These are phyloP conservation scores for Argentina anserina DNA, from an alignment of 306 rosid genomes.

Conservation along the genomic window DNA sequence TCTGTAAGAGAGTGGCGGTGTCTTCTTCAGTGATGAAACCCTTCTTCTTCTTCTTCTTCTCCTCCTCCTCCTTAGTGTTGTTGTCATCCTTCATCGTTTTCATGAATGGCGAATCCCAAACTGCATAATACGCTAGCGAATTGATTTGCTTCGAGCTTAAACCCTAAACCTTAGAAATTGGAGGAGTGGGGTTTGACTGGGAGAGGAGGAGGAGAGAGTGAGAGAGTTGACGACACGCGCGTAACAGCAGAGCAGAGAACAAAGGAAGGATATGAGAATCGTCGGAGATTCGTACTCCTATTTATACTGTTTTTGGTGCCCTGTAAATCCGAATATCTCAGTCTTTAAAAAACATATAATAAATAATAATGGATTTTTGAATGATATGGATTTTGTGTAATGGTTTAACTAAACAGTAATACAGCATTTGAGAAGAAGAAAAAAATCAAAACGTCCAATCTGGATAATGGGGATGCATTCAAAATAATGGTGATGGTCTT, in stretches of 20 bases:
- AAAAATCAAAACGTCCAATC: no score
- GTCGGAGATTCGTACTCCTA: not conserved
- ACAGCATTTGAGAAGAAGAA: no score
- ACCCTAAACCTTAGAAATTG: constrained; percentile 36
- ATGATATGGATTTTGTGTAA: no score
- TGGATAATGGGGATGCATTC: no score
- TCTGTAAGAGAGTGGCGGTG: constrained; percentile 42
- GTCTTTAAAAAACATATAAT: no score
- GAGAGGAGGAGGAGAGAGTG: not conserved
- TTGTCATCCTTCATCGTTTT: constrained; percentile 34
- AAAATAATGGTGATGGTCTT: no score
- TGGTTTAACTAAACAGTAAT: no score
- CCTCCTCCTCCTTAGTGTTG: constrained; percentile 29
- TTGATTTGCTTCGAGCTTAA: not conserved
- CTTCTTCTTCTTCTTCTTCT: constrained; percentile 38
- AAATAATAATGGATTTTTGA: no score
- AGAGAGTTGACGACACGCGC: not conserved
- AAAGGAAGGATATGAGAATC: no score
- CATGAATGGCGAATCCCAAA: not conserved
- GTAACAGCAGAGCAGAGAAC: not conserved
- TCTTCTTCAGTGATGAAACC: constrained; percentile 48
- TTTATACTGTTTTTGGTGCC: no score
- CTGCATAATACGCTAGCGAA: not conserved
- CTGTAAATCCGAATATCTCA: no score
- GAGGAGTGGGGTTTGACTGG: not conserved